Evolutionary conservation across 2,329 filamentous ascomycete genomes (phyloP).

Genomic region (Phialocephala sp.): DNA sequence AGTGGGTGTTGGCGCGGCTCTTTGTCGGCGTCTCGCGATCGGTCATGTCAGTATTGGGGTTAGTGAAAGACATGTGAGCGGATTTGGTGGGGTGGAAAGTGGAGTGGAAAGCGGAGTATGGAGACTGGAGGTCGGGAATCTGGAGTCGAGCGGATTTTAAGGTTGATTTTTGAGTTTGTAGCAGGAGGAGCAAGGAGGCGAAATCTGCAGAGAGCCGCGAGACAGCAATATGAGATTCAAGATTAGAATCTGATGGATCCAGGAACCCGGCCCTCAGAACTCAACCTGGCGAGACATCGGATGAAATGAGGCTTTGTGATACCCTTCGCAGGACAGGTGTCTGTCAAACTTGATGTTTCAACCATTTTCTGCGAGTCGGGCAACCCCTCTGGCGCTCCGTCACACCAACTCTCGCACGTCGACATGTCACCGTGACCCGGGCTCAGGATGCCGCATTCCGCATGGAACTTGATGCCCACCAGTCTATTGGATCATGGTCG

Average conservation of each 20-base stretch:
- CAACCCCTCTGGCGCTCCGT: background rate
- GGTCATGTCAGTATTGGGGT: background rate
- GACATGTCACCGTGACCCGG: background rate
- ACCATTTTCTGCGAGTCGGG: too few species aligned
- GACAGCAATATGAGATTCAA: background rate
- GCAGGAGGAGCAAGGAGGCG: background rate
- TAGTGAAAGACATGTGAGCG: background rate
- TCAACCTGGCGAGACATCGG: background rate
- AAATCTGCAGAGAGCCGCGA: too few species aligned
- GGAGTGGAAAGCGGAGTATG: background rate
- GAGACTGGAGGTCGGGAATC: background rate
- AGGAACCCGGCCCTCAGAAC: background rate
- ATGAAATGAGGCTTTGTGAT: background rate
- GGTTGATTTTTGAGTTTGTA: background rate
- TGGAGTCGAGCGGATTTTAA: slow-evolving; percentile 2
- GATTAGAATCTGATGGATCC: background rate
- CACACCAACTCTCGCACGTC: background rate
- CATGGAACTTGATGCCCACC: background rate
- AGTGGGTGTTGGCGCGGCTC: slow-evolving; percentile 2
- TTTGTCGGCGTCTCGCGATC: slow-evolving; percentile 2
- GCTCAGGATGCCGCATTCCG: background rate
- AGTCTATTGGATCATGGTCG: background rate
- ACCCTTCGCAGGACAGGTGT: too few species aligned
- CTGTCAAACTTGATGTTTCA: too few species aligned
- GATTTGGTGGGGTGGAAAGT: background rate